Conservation (phyloP, 352 stramenopile genomes). For the Phytophthora lateralis region DNA sequence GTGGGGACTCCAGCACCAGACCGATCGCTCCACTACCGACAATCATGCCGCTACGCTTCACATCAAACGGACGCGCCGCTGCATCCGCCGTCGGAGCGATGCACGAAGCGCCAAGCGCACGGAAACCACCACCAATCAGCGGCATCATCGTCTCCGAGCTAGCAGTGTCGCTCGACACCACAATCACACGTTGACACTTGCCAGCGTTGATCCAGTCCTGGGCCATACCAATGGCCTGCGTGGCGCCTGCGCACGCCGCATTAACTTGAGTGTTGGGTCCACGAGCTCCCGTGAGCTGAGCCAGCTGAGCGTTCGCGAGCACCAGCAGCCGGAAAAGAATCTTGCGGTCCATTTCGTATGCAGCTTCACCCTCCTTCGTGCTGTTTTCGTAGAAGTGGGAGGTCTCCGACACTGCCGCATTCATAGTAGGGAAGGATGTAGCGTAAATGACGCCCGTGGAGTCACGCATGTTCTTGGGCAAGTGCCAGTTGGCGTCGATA, state of each 20-base stretch:
- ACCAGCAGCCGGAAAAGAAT: slow-evolving; percentile 97
- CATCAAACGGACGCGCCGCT: slow-evolving; percentile 93
- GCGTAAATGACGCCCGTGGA: slow-evolving; percentile 95
- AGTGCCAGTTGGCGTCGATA: slow-evolving; percentile 71
- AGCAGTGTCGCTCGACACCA: slow-evolving; percentile 94
- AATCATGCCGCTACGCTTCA: slow-evolving; percentile 93
- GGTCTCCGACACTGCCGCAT: slow-evolving; percentile 92
- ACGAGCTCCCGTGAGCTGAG: slow-evolving; percentile 93
- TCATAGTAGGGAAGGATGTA: slow-evolving; percentile 95
- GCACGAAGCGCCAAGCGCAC: slow-evolving; percentile 92
- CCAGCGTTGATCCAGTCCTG: slow-evolving; percentile 95
- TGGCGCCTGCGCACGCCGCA: slow-evolving; percentile 95
- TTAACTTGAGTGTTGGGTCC: slow-evolving; percentile 98
- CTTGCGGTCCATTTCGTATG: slow-evolving; percentile 96
- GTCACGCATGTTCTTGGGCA: slow-evolving; percentile 87
- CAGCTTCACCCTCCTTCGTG: slow-evolving; percentile 13
- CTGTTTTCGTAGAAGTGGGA: slow-evolving; percentile 68
- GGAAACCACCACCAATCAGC: slow-evolving; percentile 95
- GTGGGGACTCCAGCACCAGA: slow-evolving; percentile 73
- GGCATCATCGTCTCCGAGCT: slow-evolving; percentile 91
- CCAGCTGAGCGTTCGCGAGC: slow-evolving; percentile 96
- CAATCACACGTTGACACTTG: slow-evolving; percentile 93
- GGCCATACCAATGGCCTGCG: slow-evolving; percentile 91
- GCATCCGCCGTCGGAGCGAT: slow-evolving; percentile 76
- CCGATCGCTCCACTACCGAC: slow-evolving; percentile 91